Conservation (phyloP, 2,329 filamentous ascomycete species). For the Cryphonectria naterciae region DNA sequence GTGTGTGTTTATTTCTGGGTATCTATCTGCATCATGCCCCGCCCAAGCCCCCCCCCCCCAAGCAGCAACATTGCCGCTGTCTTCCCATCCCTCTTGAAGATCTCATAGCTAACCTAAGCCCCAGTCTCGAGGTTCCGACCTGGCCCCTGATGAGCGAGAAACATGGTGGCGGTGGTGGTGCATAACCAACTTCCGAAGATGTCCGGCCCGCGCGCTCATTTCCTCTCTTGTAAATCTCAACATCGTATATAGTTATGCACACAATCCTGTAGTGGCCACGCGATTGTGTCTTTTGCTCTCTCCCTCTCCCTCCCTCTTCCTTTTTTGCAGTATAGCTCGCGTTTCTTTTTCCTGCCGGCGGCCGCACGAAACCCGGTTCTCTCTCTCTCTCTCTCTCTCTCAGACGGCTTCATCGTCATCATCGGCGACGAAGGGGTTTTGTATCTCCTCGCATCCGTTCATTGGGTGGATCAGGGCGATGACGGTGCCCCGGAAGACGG, state of each 20-base stretch:
- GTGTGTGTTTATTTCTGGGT: background rate
- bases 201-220: background rate
- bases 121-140: background rate
- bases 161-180: background rate
- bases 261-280: background rate
- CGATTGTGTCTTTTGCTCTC: background rate
- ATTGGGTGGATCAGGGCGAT: conserved; percentile 91
- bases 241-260: background rate
- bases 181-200: background rate
- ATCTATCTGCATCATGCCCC: background rate
- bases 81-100: background rate
- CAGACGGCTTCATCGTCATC: conserved; percentile 59
- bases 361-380: background rate
- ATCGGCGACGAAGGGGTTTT: conserved; percentile 76
- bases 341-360: background rate
- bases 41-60: background rate
- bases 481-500: conserved; percentile 89
- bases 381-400: conserved; percentile 28
- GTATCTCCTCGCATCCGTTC: conserved; percentile 93
- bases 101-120: background rate
- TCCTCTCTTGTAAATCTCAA: background rate
- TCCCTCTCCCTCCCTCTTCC: no score
- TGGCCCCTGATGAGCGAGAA: background rate
- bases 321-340: no score
- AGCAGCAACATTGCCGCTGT: background rate